Conservation (phyloP, 192 early-diverging fungal species). For the Backusella morwellensis region DNA sequence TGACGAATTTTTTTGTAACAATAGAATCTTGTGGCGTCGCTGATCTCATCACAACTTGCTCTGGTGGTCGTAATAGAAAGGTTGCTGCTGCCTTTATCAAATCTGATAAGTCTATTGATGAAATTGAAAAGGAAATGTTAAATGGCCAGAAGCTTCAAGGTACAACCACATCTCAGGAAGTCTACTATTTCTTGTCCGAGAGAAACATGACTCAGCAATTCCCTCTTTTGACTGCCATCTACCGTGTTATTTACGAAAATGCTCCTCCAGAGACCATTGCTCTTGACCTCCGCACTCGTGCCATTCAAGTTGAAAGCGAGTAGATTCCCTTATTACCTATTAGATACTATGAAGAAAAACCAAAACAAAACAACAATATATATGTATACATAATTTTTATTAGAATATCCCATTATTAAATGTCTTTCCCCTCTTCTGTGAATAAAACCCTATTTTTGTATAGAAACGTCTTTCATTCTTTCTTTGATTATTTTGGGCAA, state of each 20-base stretch:
- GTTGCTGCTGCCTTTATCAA: slow-evolving; percentile 82
- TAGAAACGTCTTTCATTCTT: background rate
- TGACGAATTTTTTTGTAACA: slow-evolving; percentile 43
- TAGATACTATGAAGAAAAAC: background rate
- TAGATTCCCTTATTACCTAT: background rate
- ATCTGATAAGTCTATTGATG: slow-evolving; percentile 64
- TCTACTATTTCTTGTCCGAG: slow-evolving; percentile 66
- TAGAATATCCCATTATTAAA: background rate
- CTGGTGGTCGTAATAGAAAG: slow-evolving; percentile 87
- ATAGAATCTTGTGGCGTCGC: slow-evolving; percentile 85
- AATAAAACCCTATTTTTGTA: background rate
- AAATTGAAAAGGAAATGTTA: slow-evolving; percentile 87
- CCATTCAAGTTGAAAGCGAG: background rate
- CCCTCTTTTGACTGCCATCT: slow-evolving; percentile 87
- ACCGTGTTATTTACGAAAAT: slow-evolving; percentile 83
- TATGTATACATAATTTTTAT: background rate
- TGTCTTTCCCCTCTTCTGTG: background rate
- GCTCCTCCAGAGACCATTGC: slow-evolving; percentile 66
- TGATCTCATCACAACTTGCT: slow-evolving; percentile 93
- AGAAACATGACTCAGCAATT: slow-evolving; percentile 46
- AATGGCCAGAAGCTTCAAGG: slow-evolving; percentile 98
- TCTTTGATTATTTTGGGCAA: background rate
- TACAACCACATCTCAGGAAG: slow-evolving; percentile 85
- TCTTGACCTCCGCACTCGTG: slow-evolving; percentile 35
- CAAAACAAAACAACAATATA: background rate